phyloP scores from a whole-genome alignment of 129 eudicot species.

The Centella asiatica region DNA sequence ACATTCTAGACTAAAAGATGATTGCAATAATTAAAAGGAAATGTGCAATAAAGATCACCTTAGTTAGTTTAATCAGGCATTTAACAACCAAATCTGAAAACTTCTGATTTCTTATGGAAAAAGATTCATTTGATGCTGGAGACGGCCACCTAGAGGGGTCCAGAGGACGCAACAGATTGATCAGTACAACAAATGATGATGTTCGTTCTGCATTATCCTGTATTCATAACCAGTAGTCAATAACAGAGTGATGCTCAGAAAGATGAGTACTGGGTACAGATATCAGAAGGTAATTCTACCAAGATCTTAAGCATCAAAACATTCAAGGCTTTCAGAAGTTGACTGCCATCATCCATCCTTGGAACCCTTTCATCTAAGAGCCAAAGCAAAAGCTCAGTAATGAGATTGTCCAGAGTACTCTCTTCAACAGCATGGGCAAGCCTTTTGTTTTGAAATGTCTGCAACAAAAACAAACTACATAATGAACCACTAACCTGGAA shows the following conservation, averaged over 20 bases:
- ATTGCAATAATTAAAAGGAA: neutral
- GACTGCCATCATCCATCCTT: conserved; percentile 95
- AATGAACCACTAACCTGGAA: neutral
- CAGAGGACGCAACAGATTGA: conserved; percentile 70
- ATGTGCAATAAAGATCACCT: conserved; percentile 32
- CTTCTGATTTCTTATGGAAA: conserved; percentile 63
- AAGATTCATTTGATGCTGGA: conserved; percentile 65
- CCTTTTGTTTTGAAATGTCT: conserved; percentile 88
- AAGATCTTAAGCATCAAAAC: conserved; percentile 85
- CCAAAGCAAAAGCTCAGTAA: conserved; percentile 97
- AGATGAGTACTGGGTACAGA: neutral
- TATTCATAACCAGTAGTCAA: conserved; percentile 5
- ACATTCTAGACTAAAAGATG: too few relatives aligned
- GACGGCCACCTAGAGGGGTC: conserved; percentile 94
- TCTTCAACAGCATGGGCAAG: conserved; percentile 94
- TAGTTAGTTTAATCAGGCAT: conserved; percentile 88
- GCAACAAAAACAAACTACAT: conserved; percentile 18
- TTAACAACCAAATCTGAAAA: conserved; percentile 91
- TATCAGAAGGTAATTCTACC: conserved; percentile 24
- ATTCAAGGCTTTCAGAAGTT: conserved; percentile 92
- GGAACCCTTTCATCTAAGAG: conserved; percentile 99
- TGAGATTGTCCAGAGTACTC: conserved; percentile 75
- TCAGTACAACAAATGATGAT: conserved; percentile 84
- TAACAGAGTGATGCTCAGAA: conserved; percentile 4
- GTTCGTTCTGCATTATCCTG: conserved; percentile 98